phyloP scores from a whole-genome alignment of 805 yeast species.

The Wickerhamiella allomyrinae region DNA sequence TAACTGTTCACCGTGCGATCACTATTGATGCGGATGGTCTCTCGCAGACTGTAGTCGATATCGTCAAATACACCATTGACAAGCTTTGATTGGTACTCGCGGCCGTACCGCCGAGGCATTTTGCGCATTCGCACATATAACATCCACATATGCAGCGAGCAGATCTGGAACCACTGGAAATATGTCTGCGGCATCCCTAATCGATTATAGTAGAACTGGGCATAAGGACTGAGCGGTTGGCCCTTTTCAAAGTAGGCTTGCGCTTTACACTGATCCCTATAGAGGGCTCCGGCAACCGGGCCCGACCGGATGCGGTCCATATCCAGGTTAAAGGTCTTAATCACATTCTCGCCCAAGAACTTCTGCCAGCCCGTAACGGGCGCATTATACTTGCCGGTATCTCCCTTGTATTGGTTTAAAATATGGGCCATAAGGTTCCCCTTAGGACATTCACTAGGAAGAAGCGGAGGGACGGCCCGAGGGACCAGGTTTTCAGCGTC shows the following conservation, averaged over 20 bases:
- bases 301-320: constrained; percentile 91
- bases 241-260: constrained; percentile 40
- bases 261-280: constrained; percentile 72
- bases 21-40: constrained; percentile 72
- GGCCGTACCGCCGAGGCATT: constrained; percentile 80
- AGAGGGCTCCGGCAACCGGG: constrained; percentile 80
- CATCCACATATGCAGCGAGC: constrained; percentile 85
- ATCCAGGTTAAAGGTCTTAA: constrained; percentile 48
- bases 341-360: constrained; percentile 22
- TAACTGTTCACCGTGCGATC: constrained; percentile 73
- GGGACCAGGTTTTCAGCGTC: constrained; percentile 14
- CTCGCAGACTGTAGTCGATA: constrained; percentile 70
- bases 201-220: constrained; percentile 74
- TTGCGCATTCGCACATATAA: constrained; percentile 91
- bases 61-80: constrained; percentile 83
- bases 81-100: constrained; percentile 79
- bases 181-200: constrained; percentile 72
- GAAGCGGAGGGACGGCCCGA: constrained; percentile 14
- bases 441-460: constrained; percentile 9
- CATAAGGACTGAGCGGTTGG: constrained; percentile 42
- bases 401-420: constrained; percentile 20
- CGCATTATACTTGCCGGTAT: constrained; percentile 16
- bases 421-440: constrained; percentile 20
- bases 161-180: constrained; percentile 93
- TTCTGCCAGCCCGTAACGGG: constrained; percentile 21